Percentiles rank a stretch among this genome's conserved stretches.
Conservation (phyloP, 768 basidiomycete genomes). For the Mycena metata region DNA sequence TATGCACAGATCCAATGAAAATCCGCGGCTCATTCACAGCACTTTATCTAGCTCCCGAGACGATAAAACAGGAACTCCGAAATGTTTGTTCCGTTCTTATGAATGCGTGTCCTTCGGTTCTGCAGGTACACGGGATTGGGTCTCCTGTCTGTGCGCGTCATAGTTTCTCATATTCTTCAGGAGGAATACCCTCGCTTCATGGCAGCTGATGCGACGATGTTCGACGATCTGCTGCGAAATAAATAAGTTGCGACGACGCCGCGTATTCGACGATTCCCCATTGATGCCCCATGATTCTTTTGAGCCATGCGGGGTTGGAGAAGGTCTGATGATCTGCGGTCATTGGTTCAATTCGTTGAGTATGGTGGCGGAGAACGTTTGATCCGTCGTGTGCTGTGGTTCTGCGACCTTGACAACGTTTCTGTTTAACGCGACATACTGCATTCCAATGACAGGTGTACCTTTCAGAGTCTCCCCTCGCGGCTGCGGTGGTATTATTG, state of each 20-base stretch:
- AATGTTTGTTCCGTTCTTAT: conserved; percentile 25
- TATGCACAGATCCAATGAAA: no score
- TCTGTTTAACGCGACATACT: neutral
- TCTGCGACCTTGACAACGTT: neutral
- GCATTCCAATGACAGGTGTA: conserved; percentile 10
- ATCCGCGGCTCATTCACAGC: neutral
- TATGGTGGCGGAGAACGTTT: no score
- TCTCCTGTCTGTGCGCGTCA: neutral
- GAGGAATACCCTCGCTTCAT: conserved; percentile 27
- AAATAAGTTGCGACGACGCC: neutral
- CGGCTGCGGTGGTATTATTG: neutral
- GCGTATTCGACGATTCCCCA: neutral
- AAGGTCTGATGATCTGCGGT: no score
- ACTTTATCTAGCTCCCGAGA: neutral
- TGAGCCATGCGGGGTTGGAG: no score
- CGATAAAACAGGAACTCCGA: conserved; percentile 23
- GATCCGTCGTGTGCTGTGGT: conserved; percentile 11
- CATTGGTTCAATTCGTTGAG: no score
- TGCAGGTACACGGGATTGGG: conserved; percentile 12
- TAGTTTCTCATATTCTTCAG: conserved; percentile 2
- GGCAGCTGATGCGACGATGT: conserved; percentile 12
- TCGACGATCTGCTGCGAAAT: neutral
- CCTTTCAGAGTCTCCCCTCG: neutral
- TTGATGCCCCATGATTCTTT: no score
- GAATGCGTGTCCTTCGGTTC: conserved; percentile 31